Percentiles rank a stretch among this genome's conserved stretches.
Conservation (phyloP, 1,139 yeast genomes). For the Blastobotrys persicus region DNA sequence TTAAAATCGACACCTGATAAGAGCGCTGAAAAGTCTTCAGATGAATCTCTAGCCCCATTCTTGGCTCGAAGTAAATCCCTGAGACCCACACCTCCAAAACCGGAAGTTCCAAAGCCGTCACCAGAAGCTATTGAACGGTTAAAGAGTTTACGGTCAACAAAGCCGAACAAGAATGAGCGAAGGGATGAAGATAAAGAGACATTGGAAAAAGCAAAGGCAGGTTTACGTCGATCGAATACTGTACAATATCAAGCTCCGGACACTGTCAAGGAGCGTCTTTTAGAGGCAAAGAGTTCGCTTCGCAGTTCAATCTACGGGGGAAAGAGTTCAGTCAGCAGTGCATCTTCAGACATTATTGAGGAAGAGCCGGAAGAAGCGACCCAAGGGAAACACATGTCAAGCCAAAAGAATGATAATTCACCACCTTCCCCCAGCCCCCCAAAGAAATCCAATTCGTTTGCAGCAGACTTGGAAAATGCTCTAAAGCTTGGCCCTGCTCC, state of each 20-base stretch:
- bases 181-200: conserved; percentile 25
- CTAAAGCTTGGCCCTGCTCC: conserved; percentile 23
- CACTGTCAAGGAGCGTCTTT: conserved; percentile 22
- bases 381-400: too few species aligned
- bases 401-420: not conserved
- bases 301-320: conserved; percentile 12
- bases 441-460: conserved; percentile 18
- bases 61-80: conserved; percentile 12
- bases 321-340: not conserved
- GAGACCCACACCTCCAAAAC: conserved; percentile 14
- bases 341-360: conserved; percentile 5
- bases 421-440: conserved; percentile 4
- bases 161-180: conserved; percentile 21
- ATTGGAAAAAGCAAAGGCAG: conserved; percentile 24
- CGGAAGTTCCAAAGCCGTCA: conserved; percentile 9
- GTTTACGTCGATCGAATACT: conserved; percentile 26
- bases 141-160: conserved; percentile 27
- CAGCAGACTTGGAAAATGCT: conserved; percentile 21
- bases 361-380: conserved; percentile 12
- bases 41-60: conserved; percentile 19
- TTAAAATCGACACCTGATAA: not conserved
- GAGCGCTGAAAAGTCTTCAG: not conserved
- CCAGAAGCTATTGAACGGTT: conserved; percentile 29
- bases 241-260: conserved; percentile 29
- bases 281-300: conserved; percentile 25